Percentiles rank a stretch among this genome's conserved stretches.
Evolutionary conservation across 2,329 filamentous ascomycete species (phyloP).

Genomic region (Monosporascus ibericus): DNA sequence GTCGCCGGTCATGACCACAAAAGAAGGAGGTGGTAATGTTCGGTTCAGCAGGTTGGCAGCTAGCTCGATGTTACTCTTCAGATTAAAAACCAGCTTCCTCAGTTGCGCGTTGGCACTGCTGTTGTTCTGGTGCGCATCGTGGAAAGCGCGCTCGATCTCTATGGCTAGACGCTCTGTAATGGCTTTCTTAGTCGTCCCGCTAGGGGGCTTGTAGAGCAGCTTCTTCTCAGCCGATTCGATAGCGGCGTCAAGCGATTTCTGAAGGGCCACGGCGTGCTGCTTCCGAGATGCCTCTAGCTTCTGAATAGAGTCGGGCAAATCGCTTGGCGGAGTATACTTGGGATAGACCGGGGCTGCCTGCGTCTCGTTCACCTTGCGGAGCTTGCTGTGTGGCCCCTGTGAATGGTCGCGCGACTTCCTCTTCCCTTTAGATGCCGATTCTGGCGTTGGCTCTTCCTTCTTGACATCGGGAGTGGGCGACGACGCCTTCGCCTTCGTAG

Average conservation of each 20-base stretch:
- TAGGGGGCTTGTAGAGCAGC: constrained; percentile 55
- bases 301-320: constrained; percentile 43
- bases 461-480: constrained; percentile 32
- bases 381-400: constrained; percentile 40
- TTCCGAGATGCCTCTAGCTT: constrained; percentile 60
- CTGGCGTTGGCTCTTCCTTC: constrained; percentile 39
- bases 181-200: constrained; percentile 56
- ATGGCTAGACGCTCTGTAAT: constrained; percentile 67
- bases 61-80: constrained; percentile 81
- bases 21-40: constrained; percentile 63
- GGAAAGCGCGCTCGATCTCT: constrained; percentile 69
- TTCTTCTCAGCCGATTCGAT: constrained; percentile 63
- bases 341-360: constrained; percentile 31
- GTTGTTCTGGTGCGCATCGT: constrained; percentile 46
- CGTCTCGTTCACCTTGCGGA: constrained; percentile 50
- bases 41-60: constrained; percentile 69
- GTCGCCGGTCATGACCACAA: constrained; percentile 83
- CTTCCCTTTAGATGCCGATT: constrained; percentile 40
- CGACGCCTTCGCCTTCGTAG: constrained; percentile 32
- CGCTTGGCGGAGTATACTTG: constrained; percentile 43
- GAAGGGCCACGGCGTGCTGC: constrained; percentile 62
- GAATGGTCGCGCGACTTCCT: constrained; percentile 53
- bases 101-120: constrained; percentile 54
- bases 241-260: constrained; percentile 61
- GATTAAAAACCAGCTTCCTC: constrained; percentile 73